Percentiles rank a stretch among this genome's conserved stretches.
phyloP scores from a whole-genome alignment of 306 rosid species.

The Cucurbita moschata region DNA sequence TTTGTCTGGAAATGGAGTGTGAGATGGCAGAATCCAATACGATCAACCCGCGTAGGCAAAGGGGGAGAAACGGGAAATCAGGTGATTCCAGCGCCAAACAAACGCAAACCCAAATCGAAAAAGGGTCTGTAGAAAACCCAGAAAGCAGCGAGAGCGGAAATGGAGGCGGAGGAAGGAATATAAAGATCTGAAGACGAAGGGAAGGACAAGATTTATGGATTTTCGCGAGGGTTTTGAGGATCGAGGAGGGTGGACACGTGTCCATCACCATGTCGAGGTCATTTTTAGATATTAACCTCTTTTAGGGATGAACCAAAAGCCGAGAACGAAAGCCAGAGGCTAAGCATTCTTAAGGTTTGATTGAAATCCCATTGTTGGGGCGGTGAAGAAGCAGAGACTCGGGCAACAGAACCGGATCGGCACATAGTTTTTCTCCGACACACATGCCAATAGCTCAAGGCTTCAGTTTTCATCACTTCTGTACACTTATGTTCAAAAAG shows the following conservation, averaged over 20 bases:
- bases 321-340: background rate
- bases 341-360: background rate
- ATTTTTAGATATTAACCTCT: background rate
- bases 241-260: constrained; percentile 37
- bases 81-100: background rate
- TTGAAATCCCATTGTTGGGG: background rate
- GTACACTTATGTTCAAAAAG: background rate
- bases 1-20: constrained; percentile 21
- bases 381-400: background rate
- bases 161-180: background rate
- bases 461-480: background rate
- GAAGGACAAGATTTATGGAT: constrained; percentile 17
- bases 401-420: background rate
- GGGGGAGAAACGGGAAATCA: background rate
- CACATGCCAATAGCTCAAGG: background rate
- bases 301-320: background rate
- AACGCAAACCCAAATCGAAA: background rate
- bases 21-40: constrained; percentile 20
- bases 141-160: constrained; percentile 10
- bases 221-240: constrained; percentile 41
- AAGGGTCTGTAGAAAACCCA: background rate
- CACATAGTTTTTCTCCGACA: constrained; percentile 6
- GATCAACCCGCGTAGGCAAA: constrained; percentile 8
- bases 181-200: background rate
- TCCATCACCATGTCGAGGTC: constrained; percentile 23